Conservation (phyloP, 108 stramenopile species). For the Nitzschia sp. region DNA sequence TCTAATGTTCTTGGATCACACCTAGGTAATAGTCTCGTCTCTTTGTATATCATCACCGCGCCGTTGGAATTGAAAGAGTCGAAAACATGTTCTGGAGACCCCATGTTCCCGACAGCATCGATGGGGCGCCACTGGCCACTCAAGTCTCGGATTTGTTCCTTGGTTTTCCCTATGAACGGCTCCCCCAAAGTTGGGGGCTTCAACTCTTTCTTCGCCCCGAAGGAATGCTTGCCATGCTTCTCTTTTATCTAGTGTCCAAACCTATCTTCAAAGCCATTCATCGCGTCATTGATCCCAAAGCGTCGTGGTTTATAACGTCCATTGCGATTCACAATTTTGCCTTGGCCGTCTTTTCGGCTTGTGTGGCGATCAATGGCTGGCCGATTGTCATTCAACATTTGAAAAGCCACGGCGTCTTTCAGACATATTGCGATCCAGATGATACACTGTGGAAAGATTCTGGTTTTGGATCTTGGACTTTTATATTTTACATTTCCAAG, state of each 20-base stretch:
- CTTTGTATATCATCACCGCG: no score
- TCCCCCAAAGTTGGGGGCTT: slow-evolving; percentile 29
- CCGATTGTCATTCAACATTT: slow-evolving; percentile 39
- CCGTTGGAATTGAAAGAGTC: no score
- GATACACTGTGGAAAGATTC: slow-evolving; percentile 32
- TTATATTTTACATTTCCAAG: slow-evolving; percentile 58
- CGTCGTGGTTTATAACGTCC: slow-evolving; percentile 23
- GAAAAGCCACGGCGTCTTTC: slow-evolving; percentile 28
- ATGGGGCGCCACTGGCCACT: slow-evolving; percentile 44
- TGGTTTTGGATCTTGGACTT: slow-evolving; percentile 59
- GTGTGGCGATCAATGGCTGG: slow-evolving; percentile 46
- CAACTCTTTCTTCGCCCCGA: slow-evolving; percentile 46
- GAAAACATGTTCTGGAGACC: slow-evolving; percentile 37
- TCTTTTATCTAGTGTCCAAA: slow-evolving; percentile 46
- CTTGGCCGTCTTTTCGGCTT: slow-evolving; percentile 51
- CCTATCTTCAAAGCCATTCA: slow-evolving; percentile 18
- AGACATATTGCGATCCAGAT: slow-evolving; percentile 54
- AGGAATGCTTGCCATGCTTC: slow-evolving; percentile 20
- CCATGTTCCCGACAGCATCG: slow-evolving; percentile 34
- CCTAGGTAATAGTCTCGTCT: no score
- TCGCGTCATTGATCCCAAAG: slow-evolving; percentile 28
- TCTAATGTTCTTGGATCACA: no score
- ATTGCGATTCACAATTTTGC: slow-evolving; percentile 54
- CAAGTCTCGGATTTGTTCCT: slow-evolving; percentile 32
- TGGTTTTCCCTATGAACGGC: slow-evolving; percentile 53